Conservation (phyloP, 108 stramenopile species). For the Poteriospumella lacustris region DNA sequence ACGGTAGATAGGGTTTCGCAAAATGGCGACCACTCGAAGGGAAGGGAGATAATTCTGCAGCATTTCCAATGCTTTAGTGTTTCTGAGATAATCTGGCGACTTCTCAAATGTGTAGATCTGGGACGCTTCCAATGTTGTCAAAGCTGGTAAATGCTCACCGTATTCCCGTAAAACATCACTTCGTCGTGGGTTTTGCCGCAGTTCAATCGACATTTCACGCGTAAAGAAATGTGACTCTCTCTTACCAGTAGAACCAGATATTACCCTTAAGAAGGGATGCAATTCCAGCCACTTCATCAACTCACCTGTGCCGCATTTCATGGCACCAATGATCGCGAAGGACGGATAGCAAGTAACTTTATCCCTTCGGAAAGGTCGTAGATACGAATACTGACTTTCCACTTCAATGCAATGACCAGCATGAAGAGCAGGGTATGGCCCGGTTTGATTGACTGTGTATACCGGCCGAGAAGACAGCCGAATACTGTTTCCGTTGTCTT, state of each 20-base stretch:
- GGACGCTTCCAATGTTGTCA: background rate
- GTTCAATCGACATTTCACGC: background rate
- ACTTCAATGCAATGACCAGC: background rate
- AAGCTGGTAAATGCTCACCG: background rate
- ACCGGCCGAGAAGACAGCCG: background rate
- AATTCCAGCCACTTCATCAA: background rate
- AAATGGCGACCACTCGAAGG: background rate
- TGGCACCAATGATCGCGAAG: background rate
- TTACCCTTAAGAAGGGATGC: background rate
- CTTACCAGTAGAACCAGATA: too few species aligned
- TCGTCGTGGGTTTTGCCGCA: too few species aligned
- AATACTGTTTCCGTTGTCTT: background rate
- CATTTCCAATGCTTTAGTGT: background rate
- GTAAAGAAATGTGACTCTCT: background rate
- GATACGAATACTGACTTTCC: background rate
- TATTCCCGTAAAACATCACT: too few species aligned
- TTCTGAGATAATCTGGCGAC: background rate
- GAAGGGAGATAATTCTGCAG: background rate
- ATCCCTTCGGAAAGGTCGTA: too few species aligned
- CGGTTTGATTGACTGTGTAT: background rate
- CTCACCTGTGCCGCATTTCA: conserved; percentile 2
- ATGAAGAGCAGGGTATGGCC: background rate
- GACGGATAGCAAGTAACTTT: background rate
- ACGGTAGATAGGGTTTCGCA: background rate
- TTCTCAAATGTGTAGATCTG: background rate